These are phyloP conservation scores for Fusarium veterinarium DNA, from an alignment of 2,329 filamentous ascomycete species.

Conservation along the genomic window DNA sequence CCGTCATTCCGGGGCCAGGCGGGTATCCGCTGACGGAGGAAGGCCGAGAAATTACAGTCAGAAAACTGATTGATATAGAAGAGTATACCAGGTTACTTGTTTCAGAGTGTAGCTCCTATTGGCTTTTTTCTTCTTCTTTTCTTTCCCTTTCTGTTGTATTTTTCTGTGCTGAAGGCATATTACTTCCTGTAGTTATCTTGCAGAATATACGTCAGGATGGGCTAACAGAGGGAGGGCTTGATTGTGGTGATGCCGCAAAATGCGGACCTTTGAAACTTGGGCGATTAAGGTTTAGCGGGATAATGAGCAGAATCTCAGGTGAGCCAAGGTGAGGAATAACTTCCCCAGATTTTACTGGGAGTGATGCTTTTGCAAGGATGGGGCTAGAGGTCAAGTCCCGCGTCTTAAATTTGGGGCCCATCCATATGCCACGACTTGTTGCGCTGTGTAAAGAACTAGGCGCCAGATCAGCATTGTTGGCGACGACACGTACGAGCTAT, in stretches of 20 bases:
- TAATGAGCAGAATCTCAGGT: conserved; percentile 5
- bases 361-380: conserved; percentile 7
- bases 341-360: conserved; percentile 23
- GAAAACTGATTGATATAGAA: not conserved
- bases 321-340: conserved; percentile 14
- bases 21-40: conserved; percentile 37
- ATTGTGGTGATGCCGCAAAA: not conserved
- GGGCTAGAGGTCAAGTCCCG: conserved; percentile 1
- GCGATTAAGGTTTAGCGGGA: conserved; percentile 2
- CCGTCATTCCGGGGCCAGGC: conserved; percentile 36
- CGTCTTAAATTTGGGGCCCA: not conserved
- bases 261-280: not conserved
- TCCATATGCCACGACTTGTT: not conserved
- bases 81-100: not conserved
- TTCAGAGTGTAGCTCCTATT: not conserved
- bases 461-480: not conserved
- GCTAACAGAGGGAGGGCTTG: not conserved
- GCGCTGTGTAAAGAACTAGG: not conserved
- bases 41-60: conserved; percentile 35
- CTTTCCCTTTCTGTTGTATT: not conserved
- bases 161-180: not conserved
- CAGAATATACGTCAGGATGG: not conserved
- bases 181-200: not conserved
- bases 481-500: not conserved
- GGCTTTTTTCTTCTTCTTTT: not conserved